Conservation (phyloP, 2,329 filamentous ascomycete species). For the Aphanoascus verrucosus region DNA sequence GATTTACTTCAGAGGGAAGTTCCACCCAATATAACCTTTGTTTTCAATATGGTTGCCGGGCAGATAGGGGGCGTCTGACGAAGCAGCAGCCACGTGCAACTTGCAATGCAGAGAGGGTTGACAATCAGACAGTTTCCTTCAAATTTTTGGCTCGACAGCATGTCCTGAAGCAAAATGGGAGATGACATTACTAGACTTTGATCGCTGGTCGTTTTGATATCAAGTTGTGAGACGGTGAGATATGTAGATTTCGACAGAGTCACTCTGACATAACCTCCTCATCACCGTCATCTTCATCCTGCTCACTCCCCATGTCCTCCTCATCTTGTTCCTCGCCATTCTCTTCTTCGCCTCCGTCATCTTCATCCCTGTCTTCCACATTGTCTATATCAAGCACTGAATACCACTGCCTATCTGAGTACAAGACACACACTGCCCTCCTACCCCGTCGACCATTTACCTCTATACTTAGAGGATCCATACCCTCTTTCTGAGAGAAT, state of each 20-base stretch:
- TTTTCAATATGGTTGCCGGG: too few species aligned
- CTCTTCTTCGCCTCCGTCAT: not conserved
- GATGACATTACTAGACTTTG: too few species aligned
- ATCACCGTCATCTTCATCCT: not conserved
- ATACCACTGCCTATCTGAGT: constrained; percentile 44
- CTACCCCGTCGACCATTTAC: constrained; percentile 47
- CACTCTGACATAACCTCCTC: not conserved
- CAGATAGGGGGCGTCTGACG: too few species aligned
- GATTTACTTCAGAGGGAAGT: too few species aligned
- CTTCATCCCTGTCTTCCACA: constrained; percentile 21
- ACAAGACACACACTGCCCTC: constrained; percentile 45
- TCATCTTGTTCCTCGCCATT: not conserved
- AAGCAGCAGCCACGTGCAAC: too few species aligned
- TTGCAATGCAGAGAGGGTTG: too few species aligned
- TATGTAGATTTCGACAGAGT: not conserved
- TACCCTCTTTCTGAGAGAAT: constrained; percentile 38
- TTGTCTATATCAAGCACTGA: constrained; percentile 47
- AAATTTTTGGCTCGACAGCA: too few species aligned
- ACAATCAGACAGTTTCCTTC: too few species aligned
- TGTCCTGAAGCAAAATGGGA: too few species aligned
- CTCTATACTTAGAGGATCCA: constrained; percentile 39
- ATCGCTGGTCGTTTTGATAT: too few species aligned
- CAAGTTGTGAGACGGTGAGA: not conserved
- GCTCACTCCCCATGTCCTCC: not conserved
- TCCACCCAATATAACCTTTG: too few species aligned